These are phyloP conservation scores for Fusarium subglutinans DNA, from an alignment of 2,329 filamentous ascomycete genomes.

Conservation along the genomic window DNA sequence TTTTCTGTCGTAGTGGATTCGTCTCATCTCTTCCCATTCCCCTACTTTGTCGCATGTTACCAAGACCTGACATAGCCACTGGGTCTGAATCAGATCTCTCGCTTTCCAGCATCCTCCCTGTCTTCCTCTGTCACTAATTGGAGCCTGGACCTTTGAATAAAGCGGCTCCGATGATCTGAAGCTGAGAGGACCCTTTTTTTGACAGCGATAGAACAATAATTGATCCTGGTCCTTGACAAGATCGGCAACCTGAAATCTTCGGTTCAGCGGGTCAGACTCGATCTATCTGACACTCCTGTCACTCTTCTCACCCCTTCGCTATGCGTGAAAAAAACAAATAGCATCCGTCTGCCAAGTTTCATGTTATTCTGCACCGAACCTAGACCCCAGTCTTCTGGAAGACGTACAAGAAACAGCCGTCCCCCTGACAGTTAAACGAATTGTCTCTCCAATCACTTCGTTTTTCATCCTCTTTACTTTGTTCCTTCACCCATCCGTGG, in stretches of 20 bases:
- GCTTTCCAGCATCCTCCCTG: constrained; percentile 16
- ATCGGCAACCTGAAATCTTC: constrained; percentile 39
- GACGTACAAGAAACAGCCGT: constrained; percentile 35
- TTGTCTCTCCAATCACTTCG: constrained; percentile 26
- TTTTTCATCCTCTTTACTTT: constrained; percentile 9
- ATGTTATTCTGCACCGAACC: constrained; percentile 20
- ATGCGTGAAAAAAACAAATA: constrained; percentile 28
- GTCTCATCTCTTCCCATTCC: constrained; percentile 42
- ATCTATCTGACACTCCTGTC: constrained; percentile 32
- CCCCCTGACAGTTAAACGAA: constrained; percentile 20
- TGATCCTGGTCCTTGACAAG: constrained; percentile 24
- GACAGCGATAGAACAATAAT: constrained; percentile 15
- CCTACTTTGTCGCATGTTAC: constrained; percentile 30
- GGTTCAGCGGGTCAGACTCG: constrained; percentile 32
- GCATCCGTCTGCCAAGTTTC: constrained; percentile 28
- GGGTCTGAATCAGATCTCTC: constrained; percentile 23
- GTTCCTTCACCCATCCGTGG: constrained; percentile 6
- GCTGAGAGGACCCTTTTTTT: constrained; percentile 15
- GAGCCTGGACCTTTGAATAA: constrained; percentile 19
- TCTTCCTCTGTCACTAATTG: constrained; percentile 16
- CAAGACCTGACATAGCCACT: constrained; percentile 24
- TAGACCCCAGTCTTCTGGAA: constrained; percentile 24
- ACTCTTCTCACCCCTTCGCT: constrained; percentile 20
- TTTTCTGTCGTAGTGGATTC: constrained; percentile 41
- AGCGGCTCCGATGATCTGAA: constrained; percentile 31